A percentile compares a stretch with the other conserved stretches of the same genome.
Conservation (phyloP, 2,329 filamentous ascomycete genomes). For the Fusarium penzigii region DNA sequence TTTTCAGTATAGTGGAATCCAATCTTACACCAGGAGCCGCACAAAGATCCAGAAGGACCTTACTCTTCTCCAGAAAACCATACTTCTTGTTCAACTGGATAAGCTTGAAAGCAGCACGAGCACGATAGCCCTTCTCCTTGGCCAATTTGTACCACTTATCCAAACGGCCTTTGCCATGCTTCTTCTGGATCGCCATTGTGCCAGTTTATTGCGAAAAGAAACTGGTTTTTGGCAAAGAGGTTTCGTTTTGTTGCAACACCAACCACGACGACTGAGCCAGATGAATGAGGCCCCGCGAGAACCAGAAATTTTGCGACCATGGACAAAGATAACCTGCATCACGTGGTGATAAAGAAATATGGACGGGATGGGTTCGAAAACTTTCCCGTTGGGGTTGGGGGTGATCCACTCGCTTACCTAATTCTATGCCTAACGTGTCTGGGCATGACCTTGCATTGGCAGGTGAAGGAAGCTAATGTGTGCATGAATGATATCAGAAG, state of each 20-base stretch:
- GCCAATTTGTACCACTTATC: constrained; percentile 99
- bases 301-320: constrained; percentile 38
- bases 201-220: constrained; percentile 7
- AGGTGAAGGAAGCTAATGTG: constrained; percentile 17
- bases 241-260: constrained; percentile 1
- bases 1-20: not conserved
- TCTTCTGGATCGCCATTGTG: constrained; percentile 94
- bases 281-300: constrained; percentile 18
- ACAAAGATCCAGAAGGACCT: constrained; percentile 95
- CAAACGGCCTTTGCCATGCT: constrained; percentile 96
- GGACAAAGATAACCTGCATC: constrained; percentile 30
- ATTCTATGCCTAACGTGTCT: constrained; percentile 8
- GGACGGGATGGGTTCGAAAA: not conserved
- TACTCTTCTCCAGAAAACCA: constrained; percentile 95
- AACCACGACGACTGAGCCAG: constrained; percentile 13
- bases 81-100: constrained; percentile 99
- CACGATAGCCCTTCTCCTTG: constrained; percentile 97
- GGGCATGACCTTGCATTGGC: constrained; percentile 14
- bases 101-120: constrained; percentile 94
- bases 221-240: not conserved
- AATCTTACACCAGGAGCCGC: constrained; percentile 81
- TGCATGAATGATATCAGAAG: constrained; percentile 25
- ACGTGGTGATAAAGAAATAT: constrained; percentile 35
- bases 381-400: not conserved
- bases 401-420: constrained; percentile 18